Base-by-base conservation (phyloP, 2,329 filamentous ascomycete species). In the Sporothrix brasiliensis region DNA sequence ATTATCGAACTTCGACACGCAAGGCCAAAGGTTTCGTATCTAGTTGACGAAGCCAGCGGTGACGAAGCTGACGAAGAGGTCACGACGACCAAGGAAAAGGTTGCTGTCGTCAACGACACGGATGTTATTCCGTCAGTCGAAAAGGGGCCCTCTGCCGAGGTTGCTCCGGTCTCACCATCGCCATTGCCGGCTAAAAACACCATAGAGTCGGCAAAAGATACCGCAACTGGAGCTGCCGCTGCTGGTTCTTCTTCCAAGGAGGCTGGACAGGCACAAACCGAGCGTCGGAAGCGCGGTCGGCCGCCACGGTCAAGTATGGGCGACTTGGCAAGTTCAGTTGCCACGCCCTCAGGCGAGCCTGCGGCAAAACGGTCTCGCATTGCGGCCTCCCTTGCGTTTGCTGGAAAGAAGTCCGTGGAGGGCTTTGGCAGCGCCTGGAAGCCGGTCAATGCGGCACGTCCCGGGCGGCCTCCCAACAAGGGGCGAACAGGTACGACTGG, bases 321-420 rank as follows among this genome's bases (percentile, higher is more conserved):
- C 49, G 49, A 6, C 19, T 10, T 52, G n/a, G 30, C 34, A 2
- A 50, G 49, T 9, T 7, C 49, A 19, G 24, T 44, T 4, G 16
- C n/a, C 47, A 41, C 72, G 21, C 27, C 39, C 16, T 56, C 63
- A 11, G 72, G 69, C 79, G 75, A 73, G 76, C 58, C 69, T 53
- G 53, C 73, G 6, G 73, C 72, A 63, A 75, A 74, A 39, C 75
- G 74, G 44, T 14, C 50, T 3, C 68, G 58, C 44, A 19, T 69
- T 34, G 63, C 63, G 0, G 47, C 47, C 2, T n/a, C 47, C 5
- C 47, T 66, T 4, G 27, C 19, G 9, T 66, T 66, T 14, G 39
- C 47, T 27, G 44, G 47, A 14, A 66, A 66, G 21, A 44, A 44
- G 24, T 60, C 67, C 5, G 58, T 63, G 4, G 53, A 34, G 10